Evolutionary conservation across 2,329 filamentous ascomycete genomes (phyloP).

Genomic region (Aspergillus quadricinctus): DNA sequence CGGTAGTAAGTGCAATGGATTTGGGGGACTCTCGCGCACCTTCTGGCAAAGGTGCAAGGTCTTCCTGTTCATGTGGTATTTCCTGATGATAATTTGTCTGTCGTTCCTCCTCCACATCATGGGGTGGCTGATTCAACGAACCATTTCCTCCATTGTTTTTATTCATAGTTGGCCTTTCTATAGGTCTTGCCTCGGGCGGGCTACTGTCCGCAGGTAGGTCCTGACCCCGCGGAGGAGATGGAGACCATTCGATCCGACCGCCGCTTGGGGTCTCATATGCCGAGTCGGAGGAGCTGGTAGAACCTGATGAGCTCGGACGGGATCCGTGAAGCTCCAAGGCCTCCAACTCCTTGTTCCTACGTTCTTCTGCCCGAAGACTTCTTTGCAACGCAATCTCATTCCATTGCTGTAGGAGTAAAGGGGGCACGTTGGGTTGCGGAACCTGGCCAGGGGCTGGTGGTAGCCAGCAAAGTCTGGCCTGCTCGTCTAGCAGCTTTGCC

Average conservation of each 20-base stretch:
- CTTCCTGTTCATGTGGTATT: neutral
- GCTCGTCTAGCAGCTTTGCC: constrained; percentile 42
- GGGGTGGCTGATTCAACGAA: neutral
- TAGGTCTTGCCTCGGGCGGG: constrained; percentile 10
- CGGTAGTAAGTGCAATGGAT: neutral
- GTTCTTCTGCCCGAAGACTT: constrained; percentile 2
- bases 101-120: neutral
- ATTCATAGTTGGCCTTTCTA: neutral
- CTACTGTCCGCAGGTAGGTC: constrained; percentile 28
- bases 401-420: constrained; percentile 33
- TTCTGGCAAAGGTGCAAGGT: neutral
- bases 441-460: constrained; percentile 28
- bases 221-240: neutral
- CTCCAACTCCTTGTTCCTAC: neutral
- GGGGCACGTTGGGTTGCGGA: constrained; percentile 32
- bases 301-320: neutral
- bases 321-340: neutral
- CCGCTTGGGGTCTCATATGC: constrained; percentile 8
- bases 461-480: constrained; percentile 36
- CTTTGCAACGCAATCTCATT: constrained; percentile 24
- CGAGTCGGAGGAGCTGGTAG: constrained; percentile 1
- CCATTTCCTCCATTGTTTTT: neutral
- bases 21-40: neutral
- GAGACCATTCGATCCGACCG: constrained; percentile 19
- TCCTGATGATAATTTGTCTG: neutral